Evolutionary conservation across 73 alveolate genomes (phyloP).

Genomic region (Tetrahymena malaccensis): DNA sequence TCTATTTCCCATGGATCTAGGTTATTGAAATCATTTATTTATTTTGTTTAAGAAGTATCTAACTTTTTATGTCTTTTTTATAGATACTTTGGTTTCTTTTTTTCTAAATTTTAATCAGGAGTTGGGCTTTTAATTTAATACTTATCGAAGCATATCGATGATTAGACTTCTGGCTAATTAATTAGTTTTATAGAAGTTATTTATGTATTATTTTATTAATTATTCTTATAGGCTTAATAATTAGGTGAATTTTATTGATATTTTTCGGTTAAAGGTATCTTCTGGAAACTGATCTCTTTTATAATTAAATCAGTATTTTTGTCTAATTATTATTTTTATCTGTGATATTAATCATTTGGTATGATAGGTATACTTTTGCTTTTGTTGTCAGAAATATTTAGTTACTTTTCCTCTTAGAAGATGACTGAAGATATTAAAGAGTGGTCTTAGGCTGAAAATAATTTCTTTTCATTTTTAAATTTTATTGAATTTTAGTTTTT

Average conservation of each 20-base stretch:
- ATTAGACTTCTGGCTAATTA: not conserved
- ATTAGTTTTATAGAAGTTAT: not conserved
- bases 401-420: not conserved
- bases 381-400: too few relatives aligned
- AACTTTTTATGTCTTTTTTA: not conserved
- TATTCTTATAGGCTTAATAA: not conserved
- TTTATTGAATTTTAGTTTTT: too few relatives aligned
- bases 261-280: not conserved
- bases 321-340: not conserved
- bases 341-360: not conserved
- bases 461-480: not conserved
- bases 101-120: not conserved
- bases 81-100: not conserved
- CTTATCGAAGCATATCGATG: not conserved
- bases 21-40: not conserved
- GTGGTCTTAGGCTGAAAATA: not conserved
- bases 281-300: not conserved
- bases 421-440: not conserved
- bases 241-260: not conserved
- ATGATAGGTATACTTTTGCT: not conserved
- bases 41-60: not conserved
- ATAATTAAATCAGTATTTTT: not conserved
- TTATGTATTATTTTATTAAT: too few relatives aligned
- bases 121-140: not conserved
- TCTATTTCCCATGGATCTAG: not conserved